These are phyloP conservation scores for Neurospora discreta DNA, from an alignment of 495 filamentous ascomycete species.

Conservation along the genomic window DNA sequence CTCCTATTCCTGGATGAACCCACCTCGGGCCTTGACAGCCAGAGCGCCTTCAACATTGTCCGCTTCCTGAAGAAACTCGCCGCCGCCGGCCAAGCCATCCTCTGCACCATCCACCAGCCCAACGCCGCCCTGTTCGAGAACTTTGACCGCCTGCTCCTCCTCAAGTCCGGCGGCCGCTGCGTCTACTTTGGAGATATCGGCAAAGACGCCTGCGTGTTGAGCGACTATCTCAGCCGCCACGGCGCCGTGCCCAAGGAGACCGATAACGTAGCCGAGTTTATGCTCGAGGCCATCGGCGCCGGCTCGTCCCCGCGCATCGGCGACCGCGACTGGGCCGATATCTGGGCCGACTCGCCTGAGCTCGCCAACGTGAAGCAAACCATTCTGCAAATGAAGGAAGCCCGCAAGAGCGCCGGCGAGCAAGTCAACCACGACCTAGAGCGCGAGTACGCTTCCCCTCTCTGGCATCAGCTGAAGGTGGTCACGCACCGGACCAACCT, in stretches of 20 bases:
- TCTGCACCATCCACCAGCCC: conserved; percentile 90
- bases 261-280: conserved; percentile 77
- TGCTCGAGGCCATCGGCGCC: conserved; percentile 79
- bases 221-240: conserved; percentile 39
- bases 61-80: conserved; percentile 80
- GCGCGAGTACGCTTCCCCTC: conserved; percentile 64
- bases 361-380: conserved; percentile 53
- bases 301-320: conserved; percentile 62
- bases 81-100: conserved; percentile 72
- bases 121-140: conserved; percentile 77
- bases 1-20: conserved; percentile 87
- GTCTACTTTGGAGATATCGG: conserved; percentile 60
- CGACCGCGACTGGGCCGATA: conserved; percentile 67
- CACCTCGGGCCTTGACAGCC: conserved; percentile 77
- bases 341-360: conserved; percentile 64
- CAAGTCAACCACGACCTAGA: conserved; percentile 32
- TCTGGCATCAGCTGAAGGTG: conserved; percentile 57
- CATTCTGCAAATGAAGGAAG: conserved; percentile 56
- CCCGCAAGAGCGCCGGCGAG: conserved; percentile 36
- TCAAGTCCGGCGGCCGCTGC: conserved; percentile 58
- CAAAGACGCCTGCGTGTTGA: conserved; percentile 34
- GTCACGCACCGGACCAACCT: conserved; percentile 55
- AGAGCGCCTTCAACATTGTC: conserved; percentile 80
- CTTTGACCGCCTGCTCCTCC: conserved; percentile 58
- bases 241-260: conserved; percentile 42